Percentiles rank a stretch among this genome's conserved stretches.
phyloP scores from a whole-genome alignment of 2,329 filamentous ascomycete species.

The Rutstroemia sp. region DNA sequence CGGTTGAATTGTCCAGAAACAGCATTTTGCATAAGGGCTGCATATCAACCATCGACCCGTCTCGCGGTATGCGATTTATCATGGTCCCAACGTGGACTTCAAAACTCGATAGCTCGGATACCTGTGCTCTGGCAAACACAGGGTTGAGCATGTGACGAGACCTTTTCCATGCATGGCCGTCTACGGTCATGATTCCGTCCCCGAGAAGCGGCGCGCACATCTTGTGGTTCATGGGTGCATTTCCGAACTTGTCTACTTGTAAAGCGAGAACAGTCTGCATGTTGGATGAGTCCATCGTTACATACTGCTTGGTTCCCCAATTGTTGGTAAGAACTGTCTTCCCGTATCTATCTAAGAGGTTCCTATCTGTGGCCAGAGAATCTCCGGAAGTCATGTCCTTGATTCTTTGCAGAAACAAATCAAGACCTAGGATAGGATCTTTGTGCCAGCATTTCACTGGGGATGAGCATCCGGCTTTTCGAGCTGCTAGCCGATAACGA shows the following conservation, averaged over 20 bases:
- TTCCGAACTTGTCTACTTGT: background rate
- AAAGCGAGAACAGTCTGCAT: background rate
- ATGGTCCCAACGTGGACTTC: conserved; percentile 61
- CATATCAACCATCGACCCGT: conserved; percentile 51
- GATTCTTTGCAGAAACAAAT: background rate
- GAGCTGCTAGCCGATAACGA: background rate
- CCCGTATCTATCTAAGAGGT: conserved; percentile 5
- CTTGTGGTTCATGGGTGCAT: background rate
- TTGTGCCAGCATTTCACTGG: background rate
- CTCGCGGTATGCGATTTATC: conserved; percentile 49
- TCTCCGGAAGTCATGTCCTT: background rate
- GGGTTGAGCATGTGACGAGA: conserved; percentile 27
- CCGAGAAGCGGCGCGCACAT: background rate
- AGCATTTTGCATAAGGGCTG: conserved; percentile 45
- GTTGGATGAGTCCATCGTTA: background rate
- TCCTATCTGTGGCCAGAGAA: background rate
- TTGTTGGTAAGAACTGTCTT: conserved; percentile 8
- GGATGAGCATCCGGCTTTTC: background rate
- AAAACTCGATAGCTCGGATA: conserved; percentile 62
- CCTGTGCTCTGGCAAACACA: conserved; percentile 45
- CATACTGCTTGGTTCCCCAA: conserved; percentile 8
- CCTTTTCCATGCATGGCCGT: background rate
- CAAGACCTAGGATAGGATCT: background rate
- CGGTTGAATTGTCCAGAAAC: conserved; percentile 47
- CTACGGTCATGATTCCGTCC: background rate